Conservation (phyloP, 2,329 filamentous ascomycete genomes). For the Xylaria sp. region DNA sequence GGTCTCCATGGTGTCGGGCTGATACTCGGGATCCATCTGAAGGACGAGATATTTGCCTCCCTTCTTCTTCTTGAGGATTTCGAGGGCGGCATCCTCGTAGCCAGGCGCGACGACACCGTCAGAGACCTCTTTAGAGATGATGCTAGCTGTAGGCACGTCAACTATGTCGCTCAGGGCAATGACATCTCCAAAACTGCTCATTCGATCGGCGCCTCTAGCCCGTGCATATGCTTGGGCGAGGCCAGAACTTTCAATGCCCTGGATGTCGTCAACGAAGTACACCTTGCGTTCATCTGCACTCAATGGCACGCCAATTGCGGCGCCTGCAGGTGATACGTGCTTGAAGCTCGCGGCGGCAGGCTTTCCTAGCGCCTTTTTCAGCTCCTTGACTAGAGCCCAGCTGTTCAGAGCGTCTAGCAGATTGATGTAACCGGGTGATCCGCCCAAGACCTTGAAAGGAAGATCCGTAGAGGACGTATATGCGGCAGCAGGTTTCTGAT, state of each 20-base stretch:
- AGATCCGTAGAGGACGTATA: constrained; percentile 77
- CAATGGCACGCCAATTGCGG: constrained; percentile 90
- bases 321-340: constrained; percentile 96
- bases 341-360: constrained; percentile 98
- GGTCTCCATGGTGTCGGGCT: constrained; percentile 81
- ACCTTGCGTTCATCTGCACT: constrained; percentile 91
- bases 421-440: constrained; percentile 96
- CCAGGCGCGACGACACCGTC: constrained; percentile 94
- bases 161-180: constrained; percentile 93
- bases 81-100: constrained; percentile 85
- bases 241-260: constrained; percentile 83
- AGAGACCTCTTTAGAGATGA: constrained; percentile 97
- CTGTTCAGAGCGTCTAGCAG: constrained; percentile 95
- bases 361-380: constrained; percentile 86
- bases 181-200: constrained; percentile 98
- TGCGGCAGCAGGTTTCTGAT: constrained; percentile 95
- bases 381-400: constrained; percentile 96
- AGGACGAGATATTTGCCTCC: constrained; percentile 95
- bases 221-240: constrained; percentile 96
- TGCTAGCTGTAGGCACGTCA: constrained; percentile 92
- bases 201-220: constrained; percentile 93
- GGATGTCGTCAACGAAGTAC: constrained; percentile 97
- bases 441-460: constrained; percentile 94
- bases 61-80: constrained; percentile 97
- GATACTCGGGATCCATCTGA: constrained; percentile 90